Base-by-base conservation (phyloP, 768 basidiomycete genomes). In the Calocybe indica region DNA sequence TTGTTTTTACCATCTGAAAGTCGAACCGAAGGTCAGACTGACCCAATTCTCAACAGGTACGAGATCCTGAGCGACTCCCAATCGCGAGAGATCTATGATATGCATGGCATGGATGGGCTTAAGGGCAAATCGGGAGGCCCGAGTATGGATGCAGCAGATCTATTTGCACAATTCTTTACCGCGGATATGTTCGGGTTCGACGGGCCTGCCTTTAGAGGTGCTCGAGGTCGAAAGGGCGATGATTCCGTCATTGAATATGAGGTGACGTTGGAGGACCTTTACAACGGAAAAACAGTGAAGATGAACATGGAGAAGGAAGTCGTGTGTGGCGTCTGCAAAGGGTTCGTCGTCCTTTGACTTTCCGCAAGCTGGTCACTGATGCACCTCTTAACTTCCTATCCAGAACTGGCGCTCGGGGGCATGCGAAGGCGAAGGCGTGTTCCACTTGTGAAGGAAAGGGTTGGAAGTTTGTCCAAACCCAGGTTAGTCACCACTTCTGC, bases 251-350 rank as follows among this genome's bases (percentile, higher is more conserved):
- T 92, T 53, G 79, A 83, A 3, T 87, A 94, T 62, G 76, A 89
- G 36, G 88, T 95, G 45, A 85, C 88, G 5, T 74, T 98, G 30
- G 94, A 96, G 65, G 94, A 98, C 62, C 70, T 94, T 14, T 97
- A 92, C 67, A 88, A 86, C 48, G 95, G 94, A 30, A 94, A 93
- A 66, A 78, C 76, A 7, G 84, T 93, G 48, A 88, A 84, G 61
- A 82, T 97, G 72, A 88, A 82, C 56, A 80, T 96, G 73, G 92
- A 95, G 66, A 85, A 90, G 58, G 83, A 92, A 60, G 68, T 85
- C 7, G 67, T 88, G 2, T 97, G 95, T 63, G 72, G 71, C 10
- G 66, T 69, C 9, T 98, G 95, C 64, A 83, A 83, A 62, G 95
- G 94, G 87, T 88, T 57, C 39, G 68, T 54, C 40, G 29, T 45